Evolutionary conservation across 2,329 filamentous ascomycete species (phyloP).

Genomic region (Cylindrodendrum hubeiense): DNA sequence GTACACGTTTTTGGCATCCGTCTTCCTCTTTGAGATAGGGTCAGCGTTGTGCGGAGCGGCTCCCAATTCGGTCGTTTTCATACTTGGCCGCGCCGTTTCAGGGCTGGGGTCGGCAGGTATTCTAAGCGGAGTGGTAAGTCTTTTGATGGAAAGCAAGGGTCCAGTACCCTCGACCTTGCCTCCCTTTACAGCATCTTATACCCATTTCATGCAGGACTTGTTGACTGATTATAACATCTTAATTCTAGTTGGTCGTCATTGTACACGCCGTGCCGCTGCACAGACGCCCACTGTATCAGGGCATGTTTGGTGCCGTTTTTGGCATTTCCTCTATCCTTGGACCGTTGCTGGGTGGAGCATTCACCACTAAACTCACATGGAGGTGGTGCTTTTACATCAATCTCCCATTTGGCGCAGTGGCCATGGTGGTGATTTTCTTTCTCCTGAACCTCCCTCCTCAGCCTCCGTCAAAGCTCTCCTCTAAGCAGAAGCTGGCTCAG

Average conservation of each 20-base stretch:
- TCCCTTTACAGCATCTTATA: slow-evolving; percentile 29
- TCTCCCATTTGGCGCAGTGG: slow-evolving; percentile 49
- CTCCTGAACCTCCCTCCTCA: slow-evolving; percentile 32
- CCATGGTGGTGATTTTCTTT: slow-evolving; percentile 42
- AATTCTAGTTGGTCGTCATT: slow-evolving; percentile 28
- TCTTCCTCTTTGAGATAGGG: slow-evolving; percentile 46
- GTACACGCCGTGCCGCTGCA: slow-evolving; percentile 51
- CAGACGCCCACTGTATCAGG: slow-evolving; percentile 46
- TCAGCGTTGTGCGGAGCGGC: slow-evolving; percentile 47
- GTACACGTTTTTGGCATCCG: slow-evolving; percentile 32
- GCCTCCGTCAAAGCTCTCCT: slow-evolving; percentile 31
- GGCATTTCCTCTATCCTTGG: slow-evolving; percentile 51
- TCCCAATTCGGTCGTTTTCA: slow-evolving; percentile 59
- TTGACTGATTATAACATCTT: slow-evolving; percentile 53
- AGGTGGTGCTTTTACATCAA: slow-evolving; percentile 54
- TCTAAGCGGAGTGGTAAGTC: slow-evolving; percentile 57
- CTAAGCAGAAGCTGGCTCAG: slow-evolving; percentile 57
- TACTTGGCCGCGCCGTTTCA: slow-evolving; percentile 64
- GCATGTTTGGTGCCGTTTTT: slow-evolving; percentile 54
- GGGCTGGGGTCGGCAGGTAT: slow-evolving; percentile 65
- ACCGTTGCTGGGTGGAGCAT: slow-evolving; percentile 44
- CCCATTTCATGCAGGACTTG: slow-evolving; percentile 52
- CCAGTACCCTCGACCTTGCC: too few relatives aligned
- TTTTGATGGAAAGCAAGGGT: not conserved
- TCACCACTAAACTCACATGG: slow-evolving; percentile 46